Evolutionary conservation across 306 rosid species (phyloP).

Genomic region (Corylus americana): DNA sequence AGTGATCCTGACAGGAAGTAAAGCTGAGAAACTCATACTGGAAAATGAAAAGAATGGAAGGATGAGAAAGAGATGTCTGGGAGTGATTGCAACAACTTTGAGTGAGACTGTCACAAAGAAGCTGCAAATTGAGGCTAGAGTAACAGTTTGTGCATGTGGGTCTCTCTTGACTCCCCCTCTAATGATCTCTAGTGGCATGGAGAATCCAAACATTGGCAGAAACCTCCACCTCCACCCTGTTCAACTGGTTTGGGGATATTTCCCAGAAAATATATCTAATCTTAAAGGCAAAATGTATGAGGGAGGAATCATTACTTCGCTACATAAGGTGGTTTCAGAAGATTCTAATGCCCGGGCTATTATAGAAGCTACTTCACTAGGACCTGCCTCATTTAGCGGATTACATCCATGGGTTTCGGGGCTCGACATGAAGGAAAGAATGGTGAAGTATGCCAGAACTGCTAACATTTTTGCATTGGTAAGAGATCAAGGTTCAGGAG

Average conservation of each 20-base stretch:
- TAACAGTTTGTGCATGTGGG: slow-evolving; percentile 78
- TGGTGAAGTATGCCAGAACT: slow-evolving; percentile 71
- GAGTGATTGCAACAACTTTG: slow-evolving; percentile 59
- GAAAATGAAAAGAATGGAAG: slow-evolving; percentile 37
- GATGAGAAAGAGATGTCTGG: slow-evolving; percentile 54
- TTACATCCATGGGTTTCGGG: slow-evolving; percentile 80
- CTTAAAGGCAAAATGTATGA: slow-evolving; percentile 55
- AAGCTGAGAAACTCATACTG: slow-evolving; percentile 68
- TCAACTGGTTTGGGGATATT: slow-evolving; percentile 74
- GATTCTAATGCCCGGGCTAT: slow-evolving; percentile 44
- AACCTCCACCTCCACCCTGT: slow-evolving; percentile 88
- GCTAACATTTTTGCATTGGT: slow-evolving; percentile 63
- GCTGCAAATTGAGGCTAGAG: slow-evolving; percentile 73
- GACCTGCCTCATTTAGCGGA: slow-evolving; percentile 71
- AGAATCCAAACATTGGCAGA: slow-evolving; percentile 69
- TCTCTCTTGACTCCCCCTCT: slow-evolving; percentile 75
- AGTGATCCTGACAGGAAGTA: slow-evolving; percentile 78
- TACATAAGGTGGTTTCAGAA: slow-evolving; percentile 62
- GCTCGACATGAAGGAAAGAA: slow-evolving; percentile 59
- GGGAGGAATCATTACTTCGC: slow-evolving; percentile 84
- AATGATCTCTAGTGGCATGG: slow-evolving; percentile 74
- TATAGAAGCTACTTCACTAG: slow-evolving; percentile 68
- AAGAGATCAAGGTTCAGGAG: slow-evolving; percentile 85
- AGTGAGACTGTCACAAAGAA: slow-evolving; percentile 53
- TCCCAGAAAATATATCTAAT: slow-evolving; percentile 56